Evolutionary conservation across 1,139 yeast genomes (phyloP).

Genomic region (Scheffersomyces titani): DNA sequence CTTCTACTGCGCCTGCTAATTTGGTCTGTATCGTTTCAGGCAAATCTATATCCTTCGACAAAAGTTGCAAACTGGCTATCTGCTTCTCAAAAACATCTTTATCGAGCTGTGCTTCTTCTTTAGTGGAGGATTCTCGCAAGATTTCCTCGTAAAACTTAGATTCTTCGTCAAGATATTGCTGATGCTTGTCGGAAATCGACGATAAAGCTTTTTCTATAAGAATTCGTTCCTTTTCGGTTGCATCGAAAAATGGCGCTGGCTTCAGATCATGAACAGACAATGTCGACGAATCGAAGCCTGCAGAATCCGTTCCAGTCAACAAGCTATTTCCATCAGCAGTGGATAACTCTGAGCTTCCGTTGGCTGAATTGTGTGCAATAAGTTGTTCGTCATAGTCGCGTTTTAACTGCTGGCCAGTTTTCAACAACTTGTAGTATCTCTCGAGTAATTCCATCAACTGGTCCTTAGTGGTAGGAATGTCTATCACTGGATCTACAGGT

Average conservation of each 20-base stretch:
- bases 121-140: conserved; percentile 2
- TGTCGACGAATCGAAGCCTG: conserved; percentile 1
- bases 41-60: conserved; percentile 76
- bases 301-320: neutral
- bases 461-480: conserved; percentile 30
- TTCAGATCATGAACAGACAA: conserved; percentile 3
- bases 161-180: conserved; percentile 25
- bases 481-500: conserved; percentile 3
- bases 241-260: conserved; percentile 15
- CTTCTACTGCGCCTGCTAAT: conserved; percentile 7
- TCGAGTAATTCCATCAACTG: conserved; percentile 33
- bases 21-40: conserved; percentile 50
- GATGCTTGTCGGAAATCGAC: conserved; percentile 31
- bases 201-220: conserved; percentile 35
- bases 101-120: conserved; percentile 33
- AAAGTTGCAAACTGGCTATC: conserved; percentile 70
- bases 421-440: conserved; percentile 31
- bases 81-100: conserved; percentile 61
- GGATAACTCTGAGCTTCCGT: conserved; percentile 8
- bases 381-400: conserved; percentile 15
- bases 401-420: conserved; percentile 18
- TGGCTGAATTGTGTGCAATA: conserved; percentile 9
- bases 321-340: conserved; percentile 1
- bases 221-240: conserved; percentile 21
- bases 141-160: conserved; percentile 21